Conservation (phyloP, 306 rosid genomes). For the Begonia fuchsioides region DNA sequence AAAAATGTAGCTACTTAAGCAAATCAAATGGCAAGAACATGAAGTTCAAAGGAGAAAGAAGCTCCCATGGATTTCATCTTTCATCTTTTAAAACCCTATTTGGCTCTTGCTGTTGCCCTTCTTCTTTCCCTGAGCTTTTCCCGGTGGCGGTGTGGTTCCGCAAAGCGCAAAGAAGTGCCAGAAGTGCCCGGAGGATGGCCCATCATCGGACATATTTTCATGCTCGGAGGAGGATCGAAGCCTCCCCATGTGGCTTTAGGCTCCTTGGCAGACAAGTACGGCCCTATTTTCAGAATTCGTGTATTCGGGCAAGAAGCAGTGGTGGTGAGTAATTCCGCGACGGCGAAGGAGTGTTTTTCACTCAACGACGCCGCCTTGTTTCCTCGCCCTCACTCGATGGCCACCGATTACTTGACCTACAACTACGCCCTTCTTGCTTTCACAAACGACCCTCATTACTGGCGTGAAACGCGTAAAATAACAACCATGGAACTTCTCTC, state of each 20-base stretch:
- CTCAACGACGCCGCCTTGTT: constrained; percentile 16
- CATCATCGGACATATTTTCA: constrained; percentile 41
- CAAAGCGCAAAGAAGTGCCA: constrained; percentile 7
- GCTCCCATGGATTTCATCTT: no score
- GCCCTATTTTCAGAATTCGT: constrained; percentile 14
- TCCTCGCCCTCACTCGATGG: constrained; percentile 14
- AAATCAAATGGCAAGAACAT: no score
- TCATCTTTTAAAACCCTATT: no score
- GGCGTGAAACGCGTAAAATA: constrained; percentile 32
- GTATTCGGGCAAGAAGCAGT: constrained; percentile 15
- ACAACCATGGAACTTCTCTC: constrained; percentile 26
- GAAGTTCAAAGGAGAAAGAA: no score
- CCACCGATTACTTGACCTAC: constrained; percentile 13
- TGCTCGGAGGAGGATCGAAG: constrained; percentile 20
- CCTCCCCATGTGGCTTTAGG: constrained; percentile 14
- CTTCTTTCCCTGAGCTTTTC: no score
- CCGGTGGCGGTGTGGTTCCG: no score
- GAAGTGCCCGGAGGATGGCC: constrained; percentile 55
- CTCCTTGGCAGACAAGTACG: constrained; percentile 24
- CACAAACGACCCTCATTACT: constrained; percentile 15
- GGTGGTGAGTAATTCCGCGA: constrained; percentile 22
- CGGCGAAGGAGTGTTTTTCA: constrained; percentile 36
- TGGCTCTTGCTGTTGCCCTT: no score
- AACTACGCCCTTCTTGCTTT: constrained; percentile 28
- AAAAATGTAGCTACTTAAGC: no score